Base-by-base conservation (phyloP, 2,329 filamentous ascomycete genomes). In the Ascochyta viciae-villosae region DNA sequence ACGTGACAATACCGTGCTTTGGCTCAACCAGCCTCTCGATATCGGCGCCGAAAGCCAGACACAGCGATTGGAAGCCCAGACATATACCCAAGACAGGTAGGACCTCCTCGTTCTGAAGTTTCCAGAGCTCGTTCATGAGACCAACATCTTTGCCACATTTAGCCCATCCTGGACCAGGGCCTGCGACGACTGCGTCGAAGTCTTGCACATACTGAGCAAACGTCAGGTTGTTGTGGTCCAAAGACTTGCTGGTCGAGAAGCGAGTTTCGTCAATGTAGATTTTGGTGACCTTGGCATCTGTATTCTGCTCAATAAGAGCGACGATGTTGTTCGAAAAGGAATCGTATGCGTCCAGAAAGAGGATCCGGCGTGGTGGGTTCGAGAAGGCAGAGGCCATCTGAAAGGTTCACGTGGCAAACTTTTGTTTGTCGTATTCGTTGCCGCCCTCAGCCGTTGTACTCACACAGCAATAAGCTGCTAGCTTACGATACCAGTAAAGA, bases 261-360 rank as follows among this genome's bases (percentile, higher is more conserved):
- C 41, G 40, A 16, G 62, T 38, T 16, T 81, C 78, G 56, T 82
- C 90, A 65, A 96, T 92, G 60, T 85, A 86, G 56, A 96, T 81
- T 39, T 90, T 85, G 41, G 85, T 84, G 31, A 96, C 88, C 15
- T 87, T 81, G 19, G 85, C 89, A 56, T 83, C 78, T 8, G 96
- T 82, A 3, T 86, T 82, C 4, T 88, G 86, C 65, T 89, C 85
- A 42, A 98, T 82, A 31, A 96, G 85, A 6, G 90, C 88, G 49
- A 96, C 87, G 68, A 98, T 95, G 78, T 97, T 98, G 78, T 96
- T 93, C 51, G 92, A 91, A 77, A 97, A 99, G 38, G 93, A 97
- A 79, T 99, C 95, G 77, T 96, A 96, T 60, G 94, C 93, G 75
- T 98, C 95, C 64, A 99, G 83, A 77, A 96, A 96, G 61, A 98